Percentiles rank a stretch among this genome's conserved stretches.
These are phyloP conservation scores for Haplosporangium sp. DNA, from an alignment of 371 early-diverging fungal genomes.

Conservation along the genomic window DNA sequence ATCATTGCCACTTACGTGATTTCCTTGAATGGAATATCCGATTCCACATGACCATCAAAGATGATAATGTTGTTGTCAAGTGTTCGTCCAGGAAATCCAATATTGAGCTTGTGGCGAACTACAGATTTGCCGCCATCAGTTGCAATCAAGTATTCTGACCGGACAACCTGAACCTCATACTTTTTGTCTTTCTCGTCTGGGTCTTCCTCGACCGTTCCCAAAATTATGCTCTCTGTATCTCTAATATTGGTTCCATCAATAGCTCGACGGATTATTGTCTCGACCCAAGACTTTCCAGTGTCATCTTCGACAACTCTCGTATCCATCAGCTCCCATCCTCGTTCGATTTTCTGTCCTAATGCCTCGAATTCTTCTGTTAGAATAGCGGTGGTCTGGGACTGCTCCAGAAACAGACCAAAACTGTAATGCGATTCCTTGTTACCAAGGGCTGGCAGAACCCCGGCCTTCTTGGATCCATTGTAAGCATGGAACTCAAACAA, in stretches of 20 bases:
- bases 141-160: slow-evolving; percentile 53
- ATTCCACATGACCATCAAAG: slow-evolving; percentile 41
- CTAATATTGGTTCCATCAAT: slow-evolving; percentile 22
- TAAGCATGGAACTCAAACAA: slow-evolving; percentile 28
- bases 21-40: slow-evolving; percentile 22
- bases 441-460: slow-evolving; percentile 16
- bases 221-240: slow-evolving; percentile 27
- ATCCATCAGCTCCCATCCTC: slow-evolving; percentile 51
- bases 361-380: slow-evolving; percentile 29
- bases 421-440: slow-evolving; percentile 39
- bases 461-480: slow-evolving; percentile 23
- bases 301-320: slow-evolving; percentile 35
- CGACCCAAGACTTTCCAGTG: slow-evolving; percentile 20
- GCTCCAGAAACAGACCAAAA: slow-evolving; percentile 40
- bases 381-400: slow-evolving; percentile 16
- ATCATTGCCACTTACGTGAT: slow-evolving; percentile 26
- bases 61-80: slow-evolving; percentile 34
- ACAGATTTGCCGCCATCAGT: slow-evolving; percentile 56
- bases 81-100: slow-evolving; percentile 51
- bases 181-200: slow-evolving; percentile 19
- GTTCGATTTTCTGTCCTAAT: slow-evolving; percentile 29
- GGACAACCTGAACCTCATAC: slow-evolving; percentile 22
- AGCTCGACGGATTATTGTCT: slow-evolving; percentile 29
- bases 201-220: slow-evolving; percentile 24
- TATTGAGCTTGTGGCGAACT: slow-evolving; percentile 50